A percentile compares a stretch with the other conserved stretches of the same genome.
Conservation (phyloP, 2,329 filamentous ascomycete species). For the Cercospora zeina region DNA sequence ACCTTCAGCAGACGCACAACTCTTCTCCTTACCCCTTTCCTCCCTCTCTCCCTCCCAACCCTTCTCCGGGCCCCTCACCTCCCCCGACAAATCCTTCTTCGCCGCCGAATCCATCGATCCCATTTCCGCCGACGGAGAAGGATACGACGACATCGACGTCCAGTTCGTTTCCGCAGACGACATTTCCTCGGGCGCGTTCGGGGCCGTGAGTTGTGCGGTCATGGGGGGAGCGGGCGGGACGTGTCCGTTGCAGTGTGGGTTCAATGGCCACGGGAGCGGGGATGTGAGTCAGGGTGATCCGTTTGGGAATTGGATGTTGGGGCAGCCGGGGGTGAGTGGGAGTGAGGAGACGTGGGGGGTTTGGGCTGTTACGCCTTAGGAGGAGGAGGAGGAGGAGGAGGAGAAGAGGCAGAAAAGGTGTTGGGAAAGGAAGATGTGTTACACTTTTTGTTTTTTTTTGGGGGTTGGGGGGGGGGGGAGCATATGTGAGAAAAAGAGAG, state of each 20-base stretch:
- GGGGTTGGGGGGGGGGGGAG: no score
- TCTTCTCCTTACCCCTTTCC: constrained; percentile 2
- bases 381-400: not conserved
- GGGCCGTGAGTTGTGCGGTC: not conserved
- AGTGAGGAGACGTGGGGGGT: constrained; percentile 1
- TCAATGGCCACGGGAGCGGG: not conserved
- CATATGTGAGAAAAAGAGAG: no score
- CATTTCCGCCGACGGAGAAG: not conserved
- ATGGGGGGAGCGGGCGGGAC: not conserved
- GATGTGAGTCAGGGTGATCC: constrained; percentile 6
- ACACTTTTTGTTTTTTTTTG: no score
- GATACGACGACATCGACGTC: not conserved
- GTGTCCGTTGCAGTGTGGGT: constrained; percentile 4
- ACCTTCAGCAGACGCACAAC: constrained; percentile 1
- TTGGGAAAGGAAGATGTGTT: no score
- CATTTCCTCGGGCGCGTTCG: not conserved
- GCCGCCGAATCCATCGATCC: not conserved
- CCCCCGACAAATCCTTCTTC: not conserved
- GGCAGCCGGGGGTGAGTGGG: not conserved
- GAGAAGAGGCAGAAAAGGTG: not conserved
- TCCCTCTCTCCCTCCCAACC: no score
- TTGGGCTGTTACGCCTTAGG: constrained; percentile 5
- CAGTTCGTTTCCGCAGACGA: not conserved
- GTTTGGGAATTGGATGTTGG: constrained; percentile 12
- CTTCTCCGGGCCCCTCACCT: not conserved